Evolutionary conservation across 441 rosid species (phyloP), one percentile per base, ranked within the genome.

Genomic region (Isatis lusitanica): DNA sequence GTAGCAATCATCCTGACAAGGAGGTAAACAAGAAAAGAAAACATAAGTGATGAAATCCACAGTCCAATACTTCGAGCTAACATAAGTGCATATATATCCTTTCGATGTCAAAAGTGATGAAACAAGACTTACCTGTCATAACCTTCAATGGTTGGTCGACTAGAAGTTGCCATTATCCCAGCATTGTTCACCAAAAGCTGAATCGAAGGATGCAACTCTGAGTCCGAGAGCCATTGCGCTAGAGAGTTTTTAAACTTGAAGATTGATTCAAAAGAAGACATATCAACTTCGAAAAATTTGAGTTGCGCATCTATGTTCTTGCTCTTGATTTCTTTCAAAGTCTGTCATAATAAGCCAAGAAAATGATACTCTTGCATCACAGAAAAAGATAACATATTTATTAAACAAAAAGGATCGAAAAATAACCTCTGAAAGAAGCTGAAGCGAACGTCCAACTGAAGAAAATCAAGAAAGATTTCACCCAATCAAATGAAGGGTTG

Each of bases 131-230:
- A 87, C 97, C 75, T 76, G 78, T 93, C 98, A 74, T 86, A 84
- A 81, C 94, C 98, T 73, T 90, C 90, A 50, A 83, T 58, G 33
- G 90, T 86, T 40, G 79, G 63, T 63, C 89, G 85, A 56, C 70
- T 67, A 18, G 93, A 83, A 60, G 88, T 82, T 75, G 98, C 93
- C 74, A 93, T 70, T 63, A 93, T 86, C 73, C 96, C 98, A 81
- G 97, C 96, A 85, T 93, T 87, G 78, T 91, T 93, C 59, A 93
- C 86, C 85, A 93, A 74, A 46, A 93, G 90, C 77, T 91, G 97
- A 80, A 93, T 63, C 3, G 97, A 91, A 63, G 73, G 79, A 85
- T 91, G 96, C 84, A 91, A 75, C 66, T 79, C 62, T 28, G 92
- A 84, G 63, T 84, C 90, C 58, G 61, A 73, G 31, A 93, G 86